Evolutionary conservation across 2,329 filamentous ascomycete genomes (phyloP).

Genomic region (Aspergillus niger): DNA sequence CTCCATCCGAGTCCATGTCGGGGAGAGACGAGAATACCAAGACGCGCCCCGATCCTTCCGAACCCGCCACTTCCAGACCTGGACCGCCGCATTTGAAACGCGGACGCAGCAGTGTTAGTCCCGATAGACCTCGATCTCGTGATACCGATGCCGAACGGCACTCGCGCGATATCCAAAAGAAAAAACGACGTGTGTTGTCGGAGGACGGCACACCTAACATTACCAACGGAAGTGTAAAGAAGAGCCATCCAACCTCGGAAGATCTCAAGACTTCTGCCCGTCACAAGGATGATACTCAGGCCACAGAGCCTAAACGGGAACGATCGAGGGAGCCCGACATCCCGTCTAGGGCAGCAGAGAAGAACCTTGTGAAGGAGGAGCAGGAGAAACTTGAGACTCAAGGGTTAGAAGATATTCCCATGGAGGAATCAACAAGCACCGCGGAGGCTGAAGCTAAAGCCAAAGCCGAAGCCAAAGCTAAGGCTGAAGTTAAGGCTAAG

Average conservation of each 20-base stretch:
- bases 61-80: slow-evolving; percentile 23
- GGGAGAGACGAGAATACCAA: slow-evolving; percentile 41
- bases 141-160: slow-evolving; percentile 35
- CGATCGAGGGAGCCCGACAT: slow-evolving; percentile 18
- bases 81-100: slow-evolving; percentile 39
- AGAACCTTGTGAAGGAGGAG: slow-evolving; percentile 35
- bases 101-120: slow-evolving; percentile 45
- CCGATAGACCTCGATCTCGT: slow-evolving; percentile 40
- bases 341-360: slow-evolving; percentile 21
- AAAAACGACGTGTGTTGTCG: slow-evolving; percentile 45
- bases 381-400: slow-evolving; percentile 30
- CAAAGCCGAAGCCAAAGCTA: no score
- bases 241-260: slow-evolving; percentile 23
- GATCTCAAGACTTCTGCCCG: slow-evolving; percentile 25
- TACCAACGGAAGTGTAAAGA: slow-evolving; percentile 35
- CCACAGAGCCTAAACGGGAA: slow-evolving; percentile 23
- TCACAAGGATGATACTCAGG: slow-evolving; percentile 18
- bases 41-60: slow-evolving; percentile 32
- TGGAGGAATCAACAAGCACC: slow-evolving; percentile 29
- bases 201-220: slow-evolving; percentile 40
- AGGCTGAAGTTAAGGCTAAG: no score
- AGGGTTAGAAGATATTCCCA: slow-evolving; percentile 33
- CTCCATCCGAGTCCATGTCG: slow-evolving; percentile 45
- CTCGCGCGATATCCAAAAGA: slow-evolving; percentile 41
- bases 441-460: slow-evolving; percentile 22